Percentiles rank a stretch among this genome's conserved stretches.
These are phyloP conservation scores for Cenchrus fungigraminus DNA, from an alignment of 176 grass and related monocot species.

Conservation along the genomic window DNA sequence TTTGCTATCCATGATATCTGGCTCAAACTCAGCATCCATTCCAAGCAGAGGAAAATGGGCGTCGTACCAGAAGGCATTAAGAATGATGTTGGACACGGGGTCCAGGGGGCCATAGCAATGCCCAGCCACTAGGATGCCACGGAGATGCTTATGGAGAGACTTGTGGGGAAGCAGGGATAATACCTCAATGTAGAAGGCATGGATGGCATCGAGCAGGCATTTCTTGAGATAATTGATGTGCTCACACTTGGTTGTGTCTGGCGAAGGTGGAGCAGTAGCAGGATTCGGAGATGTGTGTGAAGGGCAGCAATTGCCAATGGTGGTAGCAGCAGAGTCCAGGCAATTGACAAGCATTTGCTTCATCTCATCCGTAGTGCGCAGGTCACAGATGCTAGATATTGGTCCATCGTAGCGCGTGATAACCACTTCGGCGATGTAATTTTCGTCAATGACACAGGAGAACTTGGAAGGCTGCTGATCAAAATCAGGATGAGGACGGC, in stretches of 20 bases:
- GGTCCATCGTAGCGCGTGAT: neutral
- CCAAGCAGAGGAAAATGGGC: neutral
- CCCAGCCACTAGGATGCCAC: neutral
- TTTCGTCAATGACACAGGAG: neutral
- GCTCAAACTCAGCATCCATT: neutral
- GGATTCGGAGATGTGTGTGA: neutral
- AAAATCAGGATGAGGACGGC: no score
- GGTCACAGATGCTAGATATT: slow-evolving; percentile 17
- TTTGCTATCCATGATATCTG: neutral
- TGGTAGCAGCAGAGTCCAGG: slow-evolving; percentile 7
- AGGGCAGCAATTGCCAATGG: neutral
- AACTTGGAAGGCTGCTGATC: neutral
- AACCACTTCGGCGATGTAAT: neutral
- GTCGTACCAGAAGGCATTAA: neutral
- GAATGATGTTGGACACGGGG: neutral
- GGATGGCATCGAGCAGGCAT: slow-evolving; percentile 5
- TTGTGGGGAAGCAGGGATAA: slow-evolving; percentile 23
- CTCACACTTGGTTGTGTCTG: neutral
- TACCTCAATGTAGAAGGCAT: neutral
- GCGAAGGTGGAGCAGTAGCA: neutral
- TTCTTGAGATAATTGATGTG: slow-evolving; percentile 23
- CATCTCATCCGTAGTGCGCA: slow-evolving; percentile 3
- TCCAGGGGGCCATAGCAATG: neutral
- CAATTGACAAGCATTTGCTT: neutral
- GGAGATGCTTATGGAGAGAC: slow-evolving; percentile 4